Evolutionary conservation across 805 yeast species (phyloP), one percentile per base, ranked within the genome.

Genomic region (Priceomyces castillae): DNA sequence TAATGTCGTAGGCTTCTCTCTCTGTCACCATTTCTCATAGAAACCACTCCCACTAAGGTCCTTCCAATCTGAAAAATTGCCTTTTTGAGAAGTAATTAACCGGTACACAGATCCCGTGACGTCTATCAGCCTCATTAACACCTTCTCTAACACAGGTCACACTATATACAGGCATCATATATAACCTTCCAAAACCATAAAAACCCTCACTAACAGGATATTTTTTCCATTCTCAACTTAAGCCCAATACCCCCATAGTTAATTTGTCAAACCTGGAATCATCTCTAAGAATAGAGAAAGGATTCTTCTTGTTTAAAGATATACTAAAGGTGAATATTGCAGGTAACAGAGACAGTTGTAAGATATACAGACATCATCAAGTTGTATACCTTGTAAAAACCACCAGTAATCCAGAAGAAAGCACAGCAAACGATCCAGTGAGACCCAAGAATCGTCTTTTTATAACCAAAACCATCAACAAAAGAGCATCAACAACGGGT

Each of bases 21-120:
- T 63, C 69, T 12, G 40, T 65, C 25, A 52, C 62, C 37, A 50
- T 66, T 43, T n/a, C n/a, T n/a, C n/a, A n/a, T n/a, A n/a, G n/a
- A n/a, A 22, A 22, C 9, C 25, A 22, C 25, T 7, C 25, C 25
- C 25, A 22, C 25, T 14, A 30, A 30, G 14, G 34, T 7, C 34
- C 34, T 7, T 30, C 15, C 6, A 30, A 30, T 30, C 34, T 30
- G 34, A 30, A 30, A 30, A 30, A 30, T 30, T 30, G 15, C 34
- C 34, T 12, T 7, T 30, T 30, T 30, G 34, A 12, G 34, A 30
- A 30, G 34, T 7, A 5, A 7, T 12, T 12, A 7, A 6, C 17
- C 17, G 15, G 34, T 10, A 30, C 17, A 7, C 34, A 22, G 25
- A 22, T 22, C 25, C 6, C 25, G 25, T 22, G 25, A n/a, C n/a